Base-by-base conservation (phyloP, 1,284 basidiomycete genomes). In the Coniophora puteana region DNA sequence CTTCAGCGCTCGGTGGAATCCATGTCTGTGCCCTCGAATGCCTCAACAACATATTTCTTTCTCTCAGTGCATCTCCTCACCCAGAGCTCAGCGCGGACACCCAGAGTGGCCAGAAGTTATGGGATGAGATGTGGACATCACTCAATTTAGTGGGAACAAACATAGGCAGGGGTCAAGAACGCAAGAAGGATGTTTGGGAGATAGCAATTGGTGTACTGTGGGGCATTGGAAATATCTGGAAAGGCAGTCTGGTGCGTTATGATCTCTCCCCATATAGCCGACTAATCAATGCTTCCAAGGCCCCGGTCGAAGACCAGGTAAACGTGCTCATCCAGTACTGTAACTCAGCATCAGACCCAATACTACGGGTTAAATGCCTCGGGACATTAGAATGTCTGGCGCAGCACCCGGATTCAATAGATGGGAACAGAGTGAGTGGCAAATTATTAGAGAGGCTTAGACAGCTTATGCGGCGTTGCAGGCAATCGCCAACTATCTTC, bases 1-100 rank as follows among this genome's bases (percentile, higher is more conserved):
- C 91, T 0, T 89, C 90, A 8, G 83, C 74, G 6, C 75, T 95
- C 27, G 78, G 83, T 46, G 77, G 83, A 1, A 78, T 95, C 33
- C 92, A 95, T 58, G 71, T 91, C 37, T 74, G 83, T 46, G 89
- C 92, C 6, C 71, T 94, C 36, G 92, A 95, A 61, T 93, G 91
- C 51, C 74, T 96, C 42, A 94, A 92, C 59, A 96, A 97, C 61
- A 72, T 93, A 12, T 85, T 94, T 53, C 71, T 95, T 36, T 84
- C 89, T 2, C 71, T 89, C 17, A 72, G 82, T 4, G 60, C 74
- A 0, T 61, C 66, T 3, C 64, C 67, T 8, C 69, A 62, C 41
- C 48, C 66, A 20, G 60, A 57, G 14, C 58, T 74, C 6, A 50
- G 65, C 6, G 60, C 62, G 5, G 76, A 83, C 44, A 61, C 64